Evolutionary conservation across 2,329 filamentous ascomycete genomes (phyloP).

Genomic region (Dryadomyces quercivorus): DNA sequence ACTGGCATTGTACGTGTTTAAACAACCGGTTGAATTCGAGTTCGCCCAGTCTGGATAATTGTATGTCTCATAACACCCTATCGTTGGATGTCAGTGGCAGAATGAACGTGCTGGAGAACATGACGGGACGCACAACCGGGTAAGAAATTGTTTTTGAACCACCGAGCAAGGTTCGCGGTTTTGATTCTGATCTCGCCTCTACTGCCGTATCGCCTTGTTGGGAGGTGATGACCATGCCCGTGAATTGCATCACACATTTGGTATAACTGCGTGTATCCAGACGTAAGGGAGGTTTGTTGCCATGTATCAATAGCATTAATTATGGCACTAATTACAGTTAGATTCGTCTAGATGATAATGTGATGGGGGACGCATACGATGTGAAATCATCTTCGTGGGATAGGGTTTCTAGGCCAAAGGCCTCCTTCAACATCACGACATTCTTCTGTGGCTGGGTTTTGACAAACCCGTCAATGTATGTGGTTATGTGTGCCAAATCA

Average conservation of each 20-base stretch:
- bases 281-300: constrained; percentile 24
- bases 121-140: constrained; percentile 30
- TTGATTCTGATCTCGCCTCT: constrained; percentile 34
- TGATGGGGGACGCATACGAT: not conserved
- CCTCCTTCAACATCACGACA: not conserved
- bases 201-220: constrained; percentile 19
- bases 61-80: constrained; percentile 26
- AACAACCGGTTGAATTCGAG: constrained; percentile 32
- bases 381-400: not conserved
- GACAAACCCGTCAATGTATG: constrained; percentile 39
- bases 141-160: constrained; percentile 31
- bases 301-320: constrained; percentile 16
- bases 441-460: constrained; percentile 12
- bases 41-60: constrained; percentile 32
- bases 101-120: not conserved
- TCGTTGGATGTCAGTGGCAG: not conserved
- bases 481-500: constrained; percentile 37
- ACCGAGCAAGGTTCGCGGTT: constrained; percentile 41
- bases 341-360: not conserved
- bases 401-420: not conserved
- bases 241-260: constrained; percentile 25
- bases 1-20: constrained; percentile 37
- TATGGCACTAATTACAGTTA: constrained; percentile 13
- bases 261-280: constrained; percentile 23
- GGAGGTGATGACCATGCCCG: constrained; percentile 16